Conservation (phyloP, 768 basidiomycete genomes). For the Suillus discolor region DNA sequence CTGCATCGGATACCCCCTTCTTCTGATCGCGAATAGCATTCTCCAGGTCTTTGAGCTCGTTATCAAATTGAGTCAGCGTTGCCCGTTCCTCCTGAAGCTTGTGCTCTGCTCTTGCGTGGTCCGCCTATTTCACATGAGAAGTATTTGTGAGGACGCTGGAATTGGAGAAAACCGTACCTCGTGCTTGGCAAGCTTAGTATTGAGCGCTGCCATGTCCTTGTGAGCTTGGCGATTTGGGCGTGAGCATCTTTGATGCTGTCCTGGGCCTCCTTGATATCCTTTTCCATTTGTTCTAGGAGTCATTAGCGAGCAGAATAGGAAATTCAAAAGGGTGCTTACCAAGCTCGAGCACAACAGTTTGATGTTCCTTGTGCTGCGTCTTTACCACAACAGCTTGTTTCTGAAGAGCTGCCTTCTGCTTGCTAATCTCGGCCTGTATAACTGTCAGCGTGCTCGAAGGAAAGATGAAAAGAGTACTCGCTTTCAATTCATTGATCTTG, state of each 20-base stretch:
- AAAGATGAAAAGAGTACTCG: conserved; percentile 29
- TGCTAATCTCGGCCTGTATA: conserved; percentile 69
- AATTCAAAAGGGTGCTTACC: conserved; percentile 49
- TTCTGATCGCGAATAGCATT: conserved; percentile 82
- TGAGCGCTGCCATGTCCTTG: conserved; percentile 64
- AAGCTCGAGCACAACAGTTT: conserved; percentile 85
- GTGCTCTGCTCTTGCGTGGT: conserved; percentile 64
- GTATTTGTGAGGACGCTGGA: neutral
- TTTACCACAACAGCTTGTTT: conserved; percentile 84
- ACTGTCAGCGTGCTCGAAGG: neutral
- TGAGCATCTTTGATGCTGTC: conserved; percentile 32
- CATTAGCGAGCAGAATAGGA: neutral
- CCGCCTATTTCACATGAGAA: conserved; percentile 39
- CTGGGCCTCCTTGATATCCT: conserved; percentile 30
- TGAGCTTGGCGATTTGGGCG: conserved; percentile 50
- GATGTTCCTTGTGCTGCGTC: conserved; percentile 85
- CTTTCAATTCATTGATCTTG: conserved; percentile 93
- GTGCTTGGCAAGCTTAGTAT: conserved; percentile 43
- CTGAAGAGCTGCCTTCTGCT: conserved; percentile 78
- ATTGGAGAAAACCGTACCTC: conserved; percentile 19
- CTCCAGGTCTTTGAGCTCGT: conserved; percentile 84
- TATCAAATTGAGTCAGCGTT: conserved; percentile 84
- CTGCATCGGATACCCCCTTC: conserved; percentile 64
- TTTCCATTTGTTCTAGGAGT: conserved; percentile 32
- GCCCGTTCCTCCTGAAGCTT: conserved; percentile 86